Evolutionary conservation across 495 filamentous ascomycete genomes (phyloP).

Genomic region (Lentithecium fluviatile): DNA sequence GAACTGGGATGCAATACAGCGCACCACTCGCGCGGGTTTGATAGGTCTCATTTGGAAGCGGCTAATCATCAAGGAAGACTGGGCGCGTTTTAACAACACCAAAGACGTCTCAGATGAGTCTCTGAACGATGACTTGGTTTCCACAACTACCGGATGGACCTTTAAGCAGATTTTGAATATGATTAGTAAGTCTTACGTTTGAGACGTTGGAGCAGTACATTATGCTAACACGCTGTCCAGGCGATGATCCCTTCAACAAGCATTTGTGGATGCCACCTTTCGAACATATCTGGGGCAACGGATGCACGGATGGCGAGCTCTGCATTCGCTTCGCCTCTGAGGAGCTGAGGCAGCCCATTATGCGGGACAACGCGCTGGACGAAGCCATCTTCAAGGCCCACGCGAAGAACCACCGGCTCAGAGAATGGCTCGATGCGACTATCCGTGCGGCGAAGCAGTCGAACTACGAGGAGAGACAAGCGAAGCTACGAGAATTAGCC

Average conservation of each 20-base stretch:
- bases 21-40: slow-evolving; percentile 54
- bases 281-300: slow-evolving; percentile 32
- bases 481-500: slow-evolving; percentile 8
- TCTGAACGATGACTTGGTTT: slow-evolving; percentile 47
- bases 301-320: slow-evolving; percentile 34
- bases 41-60: slow-evolving; percentile 81
- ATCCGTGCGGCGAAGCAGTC: slow-evolving; percentile 21
- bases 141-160: slow-evolving; percentile 54
- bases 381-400: slow-evolving; percentile 38
- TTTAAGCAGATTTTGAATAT: slow-evolving; percentile 47
- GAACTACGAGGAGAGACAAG: slow-evolving; percentile 9
- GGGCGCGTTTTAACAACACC: slow-evolving; percentile 60
- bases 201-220: not conserved
- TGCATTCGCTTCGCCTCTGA: slow-evolving; percentile 33
- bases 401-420: slow-evolving; percentile 37
- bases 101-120: slow-evolving; percentile 52
- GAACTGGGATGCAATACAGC: slow-evolving; percentile 49
- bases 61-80: slow-evolving; percentile 75
- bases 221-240: slow-evolving; percentile 10
- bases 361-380: slow-evolving; percentile 40
- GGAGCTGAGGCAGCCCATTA: slow-evolving; percentile 39
- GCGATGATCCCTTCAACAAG: not conserved
- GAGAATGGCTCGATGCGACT: slow-evolving; percentile 40
- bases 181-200: slow-evolving; percentile 43
- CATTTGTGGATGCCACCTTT: not conserved